A percentile compares a stretch with the other conserved stretches of the same genome.
phyloP scores from a whole-genome alignment of 1,139 yeast species.

The Geotrichum reessii region DNA sequence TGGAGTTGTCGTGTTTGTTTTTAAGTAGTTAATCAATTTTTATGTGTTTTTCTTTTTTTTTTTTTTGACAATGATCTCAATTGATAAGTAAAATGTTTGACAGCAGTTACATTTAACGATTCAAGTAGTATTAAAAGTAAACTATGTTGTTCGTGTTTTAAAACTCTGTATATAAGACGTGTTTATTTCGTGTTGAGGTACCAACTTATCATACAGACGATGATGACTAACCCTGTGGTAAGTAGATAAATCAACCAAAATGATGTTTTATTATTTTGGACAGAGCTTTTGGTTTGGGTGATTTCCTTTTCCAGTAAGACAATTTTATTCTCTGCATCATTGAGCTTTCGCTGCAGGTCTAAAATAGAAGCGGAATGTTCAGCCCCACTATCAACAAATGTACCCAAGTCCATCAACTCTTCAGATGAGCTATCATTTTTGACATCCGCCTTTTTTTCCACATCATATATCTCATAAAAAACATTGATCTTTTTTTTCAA shows the following conservation, averaged over 20 bases:
- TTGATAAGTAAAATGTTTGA: no score
- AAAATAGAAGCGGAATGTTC: not conserved
- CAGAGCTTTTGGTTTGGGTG: not conserved
- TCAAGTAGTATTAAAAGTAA: no score
- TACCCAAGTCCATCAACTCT: not conserved
- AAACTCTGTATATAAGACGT: not conserved
- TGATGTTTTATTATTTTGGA: not conserved
- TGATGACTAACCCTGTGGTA: not conserved
- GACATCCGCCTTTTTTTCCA: not conserved
- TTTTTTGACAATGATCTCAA: no score
- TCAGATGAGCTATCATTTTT: not conserved
- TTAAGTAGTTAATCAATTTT: conserved; percentile 5
- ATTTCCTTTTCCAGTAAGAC: not conserved
- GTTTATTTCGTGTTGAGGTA: not conserved
- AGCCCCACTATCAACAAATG: not conserved
- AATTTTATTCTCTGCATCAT: not conserved
- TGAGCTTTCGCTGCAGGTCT: not conserved
- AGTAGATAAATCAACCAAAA: not conserved
- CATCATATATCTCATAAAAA: not conserved
- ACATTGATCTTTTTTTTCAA: not conserved
- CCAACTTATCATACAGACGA: not conserved
- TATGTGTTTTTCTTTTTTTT: conserved; percentile 2
- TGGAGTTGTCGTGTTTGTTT: conserved; percentile 1
- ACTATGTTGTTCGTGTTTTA: not conserved
- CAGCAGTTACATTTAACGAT: no score